Evolutionary conservation across 164 flowering plant genomes (phyloP), one percentile per base, ranked within the genome.

Genomic region (Nymphaea thermarum): DNA sequence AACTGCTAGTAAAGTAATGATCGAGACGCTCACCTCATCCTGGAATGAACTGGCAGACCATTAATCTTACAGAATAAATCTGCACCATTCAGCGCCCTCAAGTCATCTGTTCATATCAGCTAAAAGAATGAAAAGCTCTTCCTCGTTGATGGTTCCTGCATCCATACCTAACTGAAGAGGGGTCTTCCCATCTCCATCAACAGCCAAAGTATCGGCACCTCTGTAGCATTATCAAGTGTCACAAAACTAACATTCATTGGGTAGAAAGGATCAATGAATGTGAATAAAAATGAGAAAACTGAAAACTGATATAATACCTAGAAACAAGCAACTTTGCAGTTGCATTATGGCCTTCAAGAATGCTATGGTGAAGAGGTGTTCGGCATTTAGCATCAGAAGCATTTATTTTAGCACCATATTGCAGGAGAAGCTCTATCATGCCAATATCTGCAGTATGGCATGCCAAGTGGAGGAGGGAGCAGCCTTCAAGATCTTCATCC

Each of bases 391-490:
- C 73, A 77, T 87, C 87, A 68, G 70, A 43, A 64, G 80, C 79
- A 74, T 82, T 73, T 65, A 80, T 71, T 45, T 84, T 78, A 66
- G 90, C 93, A 63, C 93, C 89, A 76, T 84, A 80, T 71, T 84
- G 92, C 70, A 87, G 69, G 14, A 87, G 67, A 11, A 87, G 79
- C 76, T 87, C 90, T 3, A 87, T 80, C 89, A 85, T 87, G 75
- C 84, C 86, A 44, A 83, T 65, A 51, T 85, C 93, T 51, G 83
- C 81, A 68, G 76, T 72, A 66, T 81, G 82, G 73, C 89, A 87
- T 10, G 90, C 90, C 8, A 85, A 82, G 71, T 87, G 93, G 76
- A 87, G 87, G 71, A 84, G 71, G 43, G 82, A 81, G 67, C 82
- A 82, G 3, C 81, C 79, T 62, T 81, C 87, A 62, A 76, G 74